phyloP scores from a whole-genome alignment of 768 basidiomycete species.

The Lactarius sanguifluus region DNA sequence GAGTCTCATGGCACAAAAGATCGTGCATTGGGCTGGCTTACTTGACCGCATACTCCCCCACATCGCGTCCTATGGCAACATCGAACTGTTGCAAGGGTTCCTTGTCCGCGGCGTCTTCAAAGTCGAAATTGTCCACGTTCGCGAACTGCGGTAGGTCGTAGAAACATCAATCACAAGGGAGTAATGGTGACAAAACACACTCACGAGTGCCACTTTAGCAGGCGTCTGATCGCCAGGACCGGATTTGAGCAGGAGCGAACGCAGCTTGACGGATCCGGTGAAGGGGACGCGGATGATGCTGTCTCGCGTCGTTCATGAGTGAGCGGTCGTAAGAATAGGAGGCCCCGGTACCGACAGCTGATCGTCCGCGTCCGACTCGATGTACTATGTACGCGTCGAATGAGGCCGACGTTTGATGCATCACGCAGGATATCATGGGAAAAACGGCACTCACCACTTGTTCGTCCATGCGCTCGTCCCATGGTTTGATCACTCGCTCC shows the following conservation, averaged over 20 bases:
- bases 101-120: conserved; percentile 64
- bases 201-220: conserved; percentile 64
- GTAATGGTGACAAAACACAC: conserved; percentile 31
- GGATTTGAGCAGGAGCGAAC: conserved; percentile 77
- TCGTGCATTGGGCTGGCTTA: conserved; percentile 29
- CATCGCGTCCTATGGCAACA: conserved; percentile 66
- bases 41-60: conserved; percentile 87
- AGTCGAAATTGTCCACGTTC: conserved; percentile 79
- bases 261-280: conserved; percentile 81
- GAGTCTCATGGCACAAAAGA: background rate
- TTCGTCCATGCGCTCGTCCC: conserved; percentile 77
- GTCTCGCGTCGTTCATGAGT: background rate
- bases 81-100: conserved; percentile 71
- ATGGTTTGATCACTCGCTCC: conserved; percentile 73
- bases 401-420: background rate
- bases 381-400: conserved; percentile 46
- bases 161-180: no score
- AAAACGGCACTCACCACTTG: conserved; percentile 48
- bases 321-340: background rate
- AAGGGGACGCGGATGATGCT: conserved; percentile 87
- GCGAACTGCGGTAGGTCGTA: conserved; percentile 51
- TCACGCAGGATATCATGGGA: background rate
- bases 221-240: conserved; percentile 83
- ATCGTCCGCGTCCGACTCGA: conserved; percentile 91
- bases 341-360: conserved; percentile 56